A percentile compares a stretch with the other conserved stretches of the same genome.
Conservation (phyloP, 192 early-diverging fungal species). For the Backusella tuberculispora region DNA sequence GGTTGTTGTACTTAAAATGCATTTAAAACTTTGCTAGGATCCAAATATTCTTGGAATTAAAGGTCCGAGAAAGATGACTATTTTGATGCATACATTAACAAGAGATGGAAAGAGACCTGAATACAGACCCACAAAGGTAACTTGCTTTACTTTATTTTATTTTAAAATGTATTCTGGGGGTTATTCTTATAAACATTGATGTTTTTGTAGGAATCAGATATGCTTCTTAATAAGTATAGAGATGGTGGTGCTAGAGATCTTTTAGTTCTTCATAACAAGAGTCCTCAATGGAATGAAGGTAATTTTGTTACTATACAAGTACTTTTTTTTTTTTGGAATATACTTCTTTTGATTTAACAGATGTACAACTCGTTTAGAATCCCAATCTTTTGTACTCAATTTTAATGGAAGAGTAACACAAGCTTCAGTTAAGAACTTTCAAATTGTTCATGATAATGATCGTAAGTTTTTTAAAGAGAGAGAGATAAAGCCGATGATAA, state of each 20-base stretch:
- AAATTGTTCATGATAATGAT: conserved; percentile 92
- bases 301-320: not conserved
- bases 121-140: conserved; percentile 56
- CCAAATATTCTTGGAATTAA: conserved; percentile 87
- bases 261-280: conserved; percentile 86
- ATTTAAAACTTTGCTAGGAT: conserved; percentile 54
- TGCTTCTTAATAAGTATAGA: conserved; percentile 61
- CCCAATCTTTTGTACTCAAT: conserved; percentile 89
- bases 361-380: conserved; percentile 55
- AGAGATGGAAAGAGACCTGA: conserved; percentile 59
- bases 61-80: conserved; percentile 92
- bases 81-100: conserved; percentile 74
- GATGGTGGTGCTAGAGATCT: conserved; percentile 62
- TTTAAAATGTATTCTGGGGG: not conserved
- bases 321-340: not conserved
- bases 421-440: conserved; percentile 97
- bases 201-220: conserved; percentile 59
- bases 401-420: conserved; percentile 88
- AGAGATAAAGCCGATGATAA: not conserved
- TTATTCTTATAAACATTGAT: too few relatives aligned
- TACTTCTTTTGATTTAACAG: not conserved
- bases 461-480: conserved; percentile 50
- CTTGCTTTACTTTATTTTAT: not conserved
- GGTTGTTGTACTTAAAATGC: not conserved
- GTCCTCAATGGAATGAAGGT: conserved; percentile 93